Evolutionary conservation across 176 grass and related monocot genomes (phyloP).

Genomic region (Stipa capillata): DNA sequence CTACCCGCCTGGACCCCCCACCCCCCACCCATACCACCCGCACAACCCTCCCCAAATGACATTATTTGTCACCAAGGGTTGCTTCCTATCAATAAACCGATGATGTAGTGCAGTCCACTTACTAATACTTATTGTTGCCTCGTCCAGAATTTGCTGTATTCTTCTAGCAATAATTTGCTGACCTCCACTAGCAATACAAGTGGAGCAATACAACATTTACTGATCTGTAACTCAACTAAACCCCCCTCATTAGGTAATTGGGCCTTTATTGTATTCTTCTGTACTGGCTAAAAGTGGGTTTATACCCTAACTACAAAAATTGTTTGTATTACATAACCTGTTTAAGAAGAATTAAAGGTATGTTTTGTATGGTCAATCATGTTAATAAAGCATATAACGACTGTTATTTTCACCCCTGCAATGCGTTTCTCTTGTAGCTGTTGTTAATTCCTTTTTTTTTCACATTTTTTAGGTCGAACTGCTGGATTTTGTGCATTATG

Average conservation of each 20-base stretch:
- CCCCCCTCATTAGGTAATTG: not conserved
- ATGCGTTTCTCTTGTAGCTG: not conserved
- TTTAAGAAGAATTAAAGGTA: not conserved
- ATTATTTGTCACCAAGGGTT: too few species aligned
- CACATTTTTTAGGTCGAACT: slow-evolving; percentile 41
- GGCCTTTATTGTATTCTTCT: not conserved
- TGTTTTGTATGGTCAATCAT: not conserved
- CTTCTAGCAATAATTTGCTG: not conserved
- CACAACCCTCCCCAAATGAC: not conserved
- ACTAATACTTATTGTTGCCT: not conserved
- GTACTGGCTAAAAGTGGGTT: not conserved
- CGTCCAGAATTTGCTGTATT: not conserved
- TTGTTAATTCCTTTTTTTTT: slow-evolving; percentile 11
- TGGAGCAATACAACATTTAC: not conserved
- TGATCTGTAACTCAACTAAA: slow-evolving; percentile 1
- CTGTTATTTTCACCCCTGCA: not conserved
- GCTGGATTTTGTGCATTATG: slow-evolving; percentile 96
- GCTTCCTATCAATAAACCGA: not conserved
- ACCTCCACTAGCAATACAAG: not conserved
- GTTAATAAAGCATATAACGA: not conserved
- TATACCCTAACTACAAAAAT: not conserved
- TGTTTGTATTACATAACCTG: not conserved
- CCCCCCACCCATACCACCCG: too few species aligned
- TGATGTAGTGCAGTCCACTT: not conserved
- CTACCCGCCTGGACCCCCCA: too few species aligned